These are phyloP conservation scores for Clathrus columnatus DNA, from an alignment of 768 basidiomycete genomes.

Conservation along the genomic window DNA sequence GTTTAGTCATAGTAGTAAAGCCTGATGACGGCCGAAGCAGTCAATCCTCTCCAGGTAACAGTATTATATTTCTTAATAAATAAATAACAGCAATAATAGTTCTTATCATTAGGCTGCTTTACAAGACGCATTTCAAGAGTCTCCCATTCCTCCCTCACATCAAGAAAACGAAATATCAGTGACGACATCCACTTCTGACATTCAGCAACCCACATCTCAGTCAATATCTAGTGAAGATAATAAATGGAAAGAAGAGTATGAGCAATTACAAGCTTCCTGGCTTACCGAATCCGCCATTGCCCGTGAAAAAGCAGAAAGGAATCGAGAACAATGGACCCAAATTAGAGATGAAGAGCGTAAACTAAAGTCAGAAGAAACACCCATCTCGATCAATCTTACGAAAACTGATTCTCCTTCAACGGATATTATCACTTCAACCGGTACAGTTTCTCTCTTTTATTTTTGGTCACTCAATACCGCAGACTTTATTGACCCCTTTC, in stretches of 20 bases:
- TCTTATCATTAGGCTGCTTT: conserved; percentile 24
- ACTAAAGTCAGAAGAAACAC: conserved; percentile 19
- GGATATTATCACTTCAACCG: too few species aligned
- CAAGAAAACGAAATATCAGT: conserved; percentile 15
- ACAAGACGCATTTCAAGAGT: conserved; percentile 20
- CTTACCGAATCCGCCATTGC: conserved; percentile 62
- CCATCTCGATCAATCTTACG: background rate
- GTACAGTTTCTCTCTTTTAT: too few species aligned
- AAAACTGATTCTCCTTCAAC: background rate
- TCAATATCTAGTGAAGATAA: conserved; percentile 25
- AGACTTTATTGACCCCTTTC: too few species aligned
- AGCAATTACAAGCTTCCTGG: conserved; percentile 61
- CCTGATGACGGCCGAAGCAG: background rate
- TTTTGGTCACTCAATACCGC: too few species aligned
- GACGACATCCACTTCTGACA: background rate
- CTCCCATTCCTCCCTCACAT: conserved; percentile 17
- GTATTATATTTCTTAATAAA: background rate
- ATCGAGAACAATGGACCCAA: conserved; percentile 64
- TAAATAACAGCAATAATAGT: background rate
- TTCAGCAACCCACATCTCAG: background rate
- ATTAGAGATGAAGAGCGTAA: conserved; percentile 41
- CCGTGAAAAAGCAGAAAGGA: conserved; percentile 65
- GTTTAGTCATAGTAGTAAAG: background rate
- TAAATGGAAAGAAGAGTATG: conserved; percentile 60
- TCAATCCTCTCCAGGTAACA: conserved; percentile 10